These are phyloP conservation scores for Aspergillus caelatus DNA, from an alignment of 2,329 filamentous ascomycete species.

Conservation along the genomic window DNA sequence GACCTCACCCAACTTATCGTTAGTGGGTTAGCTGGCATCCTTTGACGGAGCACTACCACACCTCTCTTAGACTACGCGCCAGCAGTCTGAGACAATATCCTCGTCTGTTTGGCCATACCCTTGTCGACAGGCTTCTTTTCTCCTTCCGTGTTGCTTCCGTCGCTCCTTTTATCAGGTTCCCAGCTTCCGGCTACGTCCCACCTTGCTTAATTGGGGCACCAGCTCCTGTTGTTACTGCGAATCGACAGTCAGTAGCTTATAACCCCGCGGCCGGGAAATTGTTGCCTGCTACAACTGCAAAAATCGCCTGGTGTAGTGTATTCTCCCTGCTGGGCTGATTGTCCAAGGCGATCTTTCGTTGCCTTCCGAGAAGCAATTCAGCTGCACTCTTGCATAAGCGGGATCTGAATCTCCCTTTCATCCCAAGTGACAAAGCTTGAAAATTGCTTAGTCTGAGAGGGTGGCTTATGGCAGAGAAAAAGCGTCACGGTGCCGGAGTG, in stretches of 20 bases:
- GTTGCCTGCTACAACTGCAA: too few relatives aligned
- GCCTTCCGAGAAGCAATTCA: neutral
- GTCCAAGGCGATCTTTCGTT: neutral
- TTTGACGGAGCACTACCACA: conserved; percentile 13
- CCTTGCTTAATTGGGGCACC: conserved; percentile 15
- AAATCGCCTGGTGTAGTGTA: neutral
- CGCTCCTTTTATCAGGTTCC: conserved; percentile 20
- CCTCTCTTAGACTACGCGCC: conserved; percentile 12
- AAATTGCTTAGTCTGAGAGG: neutral
- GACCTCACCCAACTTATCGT: conserved; percentile 9
- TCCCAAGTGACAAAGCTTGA: neutral
- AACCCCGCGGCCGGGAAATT: neutral
- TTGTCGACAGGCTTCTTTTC: conserved; percentile 5
- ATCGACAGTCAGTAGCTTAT: neutral
- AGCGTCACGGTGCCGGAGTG: conserved; percentile 58
- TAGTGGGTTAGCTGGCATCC: conserved; percentile 9
- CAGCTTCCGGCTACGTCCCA: conserved; percentile 25
- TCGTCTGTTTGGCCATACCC: conserved; percentile 17
- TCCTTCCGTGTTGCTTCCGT: conserved; percentile 15
- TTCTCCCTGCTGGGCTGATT: neutral
- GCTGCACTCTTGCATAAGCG: neutral
- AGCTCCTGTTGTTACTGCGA: neutral
- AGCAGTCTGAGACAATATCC: conserved; percentile 14
- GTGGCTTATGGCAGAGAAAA: conserved; percentile 58
- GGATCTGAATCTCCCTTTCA: neutral